phyloP scores from a whole-genome alignment of 2,329 filamentous ascomycete species.

The Microdochium bolleyi region DNA sequence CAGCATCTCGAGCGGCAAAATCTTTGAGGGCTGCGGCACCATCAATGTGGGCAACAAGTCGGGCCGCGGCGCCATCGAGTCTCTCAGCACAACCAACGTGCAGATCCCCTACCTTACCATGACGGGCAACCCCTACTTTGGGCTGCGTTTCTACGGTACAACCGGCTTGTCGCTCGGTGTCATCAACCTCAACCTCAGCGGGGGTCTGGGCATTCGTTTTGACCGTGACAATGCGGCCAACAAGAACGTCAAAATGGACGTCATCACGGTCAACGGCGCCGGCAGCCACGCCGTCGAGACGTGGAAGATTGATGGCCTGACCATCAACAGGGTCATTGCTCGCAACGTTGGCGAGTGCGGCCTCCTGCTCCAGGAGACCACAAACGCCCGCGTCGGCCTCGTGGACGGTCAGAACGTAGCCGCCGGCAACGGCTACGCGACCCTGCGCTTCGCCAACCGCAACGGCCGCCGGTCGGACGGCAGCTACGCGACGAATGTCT shows the following conservation, averaged over 20 bases:
- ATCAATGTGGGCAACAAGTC: slow-evolving; percentile 34
- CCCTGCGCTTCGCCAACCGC: slow-evolving; percentile 48
- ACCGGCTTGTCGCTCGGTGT: slow-evolving; percentile 37
- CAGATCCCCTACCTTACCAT: slow-evolving; percentile 48
- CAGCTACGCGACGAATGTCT: slow-evolving; percentile 43
- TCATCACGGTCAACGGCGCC: slow-evolving; percentile 41
- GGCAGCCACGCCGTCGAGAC: slow-evolving; percentile 49
- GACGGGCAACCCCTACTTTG: slow-evolving; percentile 51
- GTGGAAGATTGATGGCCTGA: slow-evolving; percentile 49
- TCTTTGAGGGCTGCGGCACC: slow-evolving; percentile 50
- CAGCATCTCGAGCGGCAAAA: slow-evolving; percentile 42
- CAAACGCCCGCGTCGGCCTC: slow-evolving; percentile 41
- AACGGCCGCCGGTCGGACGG: slow-evolving; percentile 42
- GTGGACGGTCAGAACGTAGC: slow-evolving; percentile 50
- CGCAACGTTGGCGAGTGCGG: slow-evolving; percentile 47
- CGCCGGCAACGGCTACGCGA: slow-evolving; percentile 43
- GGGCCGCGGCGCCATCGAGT: slow-evolving; percentile 46
- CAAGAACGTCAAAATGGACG: slow-evolving; percentile 44
- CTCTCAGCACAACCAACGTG: slow-evolving; percentile 35
- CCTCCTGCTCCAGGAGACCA: slow-evolving; percentile 44
- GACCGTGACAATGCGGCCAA: slow-evolving; percentile 45
- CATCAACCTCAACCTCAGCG: slow-evolving; percentile 46
- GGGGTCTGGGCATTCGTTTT: slow-evolving; percentile 48
- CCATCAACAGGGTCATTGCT: slow-evolving; percentile 43
- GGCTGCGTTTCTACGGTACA: slow-evolving; percentile 45